Evolutionary conservation across 2,329 filamentous ascomycete genomes (phyloP).

Genomic region (Neonectria coccinea): DNA sequence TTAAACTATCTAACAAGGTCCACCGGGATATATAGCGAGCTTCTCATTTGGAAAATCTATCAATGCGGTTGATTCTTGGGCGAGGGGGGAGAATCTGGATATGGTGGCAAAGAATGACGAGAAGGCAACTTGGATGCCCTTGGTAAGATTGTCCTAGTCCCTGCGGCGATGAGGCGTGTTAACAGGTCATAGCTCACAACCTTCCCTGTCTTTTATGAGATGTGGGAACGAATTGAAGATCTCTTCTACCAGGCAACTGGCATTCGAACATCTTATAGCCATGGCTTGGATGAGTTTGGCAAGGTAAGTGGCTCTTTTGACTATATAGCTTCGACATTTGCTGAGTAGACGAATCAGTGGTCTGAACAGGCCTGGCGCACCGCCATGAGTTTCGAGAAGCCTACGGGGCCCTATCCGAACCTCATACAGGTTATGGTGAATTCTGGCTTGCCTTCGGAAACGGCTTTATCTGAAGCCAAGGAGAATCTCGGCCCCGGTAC

Average conservation of each 20-base stretch:
- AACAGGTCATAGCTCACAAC: slow-evolving; percentile 19
- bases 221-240: slow-evolving; percentile 23
- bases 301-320: slow-evolving; percentile 8
- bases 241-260: slow-evolving; percentile 1
- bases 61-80: slow-evolving; percentile 40
- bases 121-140: slow-evolving; percentile 46
- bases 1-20: neutral
- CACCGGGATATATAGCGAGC: slow-evolving; percentile 28
- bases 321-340: neutral
- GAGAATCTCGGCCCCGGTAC: slow-evolving; percentile 49
- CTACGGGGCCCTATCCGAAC: slow-evolving; percentile 12
- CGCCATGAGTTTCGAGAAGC: neutral
- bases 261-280: slow-evolving; percentile 13
- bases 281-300: slow-evolving; percentile 25
- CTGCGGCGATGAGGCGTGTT: neutral
- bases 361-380: slow-evolving; percentile 9
- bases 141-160: slow-evolving; percentile 31
- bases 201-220: slow-evolving; percentile 24
- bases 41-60: slow-evolving; percentile 45
- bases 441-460: slow-evolving; percentile 39
- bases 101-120: slow-evolving; percentile 47
- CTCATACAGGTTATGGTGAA: slow-evolving; percentile 38
- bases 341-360: slow-evolving; percentile 16
- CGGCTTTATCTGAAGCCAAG: slow-evolving; percentile 46
- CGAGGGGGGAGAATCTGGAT: slow-evolving; percentile 31